These are phyloP conservation scores for Asterella californica DNA, from an alignment of 225 moss, liverwort and hornwort genomes.

Conservation along the genomic window DNA sequence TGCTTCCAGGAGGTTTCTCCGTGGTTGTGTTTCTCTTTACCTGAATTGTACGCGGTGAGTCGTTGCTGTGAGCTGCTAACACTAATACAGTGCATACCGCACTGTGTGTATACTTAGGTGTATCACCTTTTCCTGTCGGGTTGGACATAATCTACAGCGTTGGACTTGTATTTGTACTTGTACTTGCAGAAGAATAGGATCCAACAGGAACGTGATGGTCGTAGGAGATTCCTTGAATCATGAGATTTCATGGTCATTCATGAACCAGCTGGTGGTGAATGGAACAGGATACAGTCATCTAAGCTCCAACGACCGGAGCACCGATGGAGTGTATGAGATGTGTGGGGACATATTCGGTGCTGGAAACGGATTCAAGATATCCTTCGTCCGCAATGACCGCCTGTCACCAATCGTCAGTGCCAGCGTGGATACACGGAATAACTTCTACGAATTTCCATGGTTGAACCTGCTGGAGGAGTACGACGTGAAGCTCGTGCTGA, in stretches of 20 bases:
- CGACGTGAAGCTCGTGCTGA: conserved; percentile 50
- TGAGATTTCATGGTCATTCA: conserved; percentile 32
- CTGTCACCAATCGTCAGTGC: conserved; percentile 22
- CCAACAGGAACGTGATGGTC: conserved; percentile 31
- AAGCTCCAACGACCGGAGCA: not conserved
- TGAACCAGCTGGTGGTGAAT: conserved; percentile 34
- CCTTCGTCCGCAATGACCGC: conserved; percentile 53
- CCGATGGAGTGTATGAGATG: conserved; percentile 32
- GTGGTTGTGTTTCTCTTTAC: too few species aligned
- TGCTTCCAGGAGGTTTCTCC: too few species aligned
- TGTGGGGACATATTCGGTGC: conserved; percentile 37
- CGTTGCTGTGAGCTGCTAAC: too few species aligned
- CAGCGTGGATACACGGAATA: conserved; percentile 4
- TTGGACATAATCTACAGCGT: not conserved
- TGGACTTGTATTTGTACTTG: not conserved
- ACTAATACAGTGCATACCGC: not conserved
- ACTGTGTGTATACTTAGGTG: too few species aligned
- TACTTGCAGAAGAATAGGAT: conserved; percentile 25
- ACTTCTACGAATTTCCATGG: conserved; percentile 57
- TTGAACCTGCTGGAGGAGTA: conserved; percentile 46
- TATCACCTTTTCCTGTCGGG: too few species aligned
- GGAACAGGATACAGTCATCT: conserved; percentile 10
- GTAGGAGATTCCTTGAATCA: conserved; percentile 49
- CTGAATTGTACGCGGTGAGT: not conserved
- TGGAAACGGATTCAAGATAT: conserved; percentile 37